Base-by-base conservation (phyloP, 192 early-diverging fungal genomes). In the Coemansia sp. region DNA sequence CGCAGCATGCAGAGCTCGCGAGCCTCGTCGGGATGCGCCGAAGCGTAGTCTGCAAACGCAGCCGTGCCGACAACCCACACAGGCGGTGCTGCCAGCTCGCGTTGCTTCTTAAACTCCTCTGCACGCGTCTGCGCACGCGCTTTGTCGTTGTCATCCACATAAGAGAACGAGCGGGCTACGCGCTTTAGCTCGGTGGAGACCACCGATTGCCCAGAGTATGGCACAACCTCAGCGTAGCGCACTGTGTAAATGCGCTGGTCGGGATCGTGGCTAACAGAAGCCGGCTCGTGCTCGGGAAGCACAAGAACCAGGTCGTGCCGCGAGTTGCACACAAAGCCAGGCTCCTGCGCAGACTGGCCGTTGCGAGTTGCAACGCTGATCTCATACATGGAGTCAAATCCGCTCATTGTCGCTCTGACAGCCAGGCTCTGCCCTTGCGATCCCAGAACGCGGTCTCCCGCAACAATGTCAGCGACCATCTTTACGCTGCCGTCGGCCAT, bases 251-350 rank as follows among this genome's bases (percentile, higher is more conserved):
- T 7, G 29, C 40, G 33, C 50, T 31, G 52, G 4, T 57, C 56
- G 4, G 57, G 30, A 25, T 59, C 56, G 38, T 66, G 51, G 49
- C 33, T 30, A 30, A 77, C 29, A 17, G 33, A 20, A 22, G 71
- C 68, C 17, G 30, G 12, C 31, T 63, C 64, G 48, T 45, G 50
- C 62, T 67, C 38, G 42, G 75, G 48, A 49, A 34, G 54, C 16
- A 70, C 60, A 30, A 77, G 38, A 28, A 69, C 68, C 34, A 77
- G 56, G 45, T 61, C 66, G 38, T 77, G 75, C 12, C 65, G 68
- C 29, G 61, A 66, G 64, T 77, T 77, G 62, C 75, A 77, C 1
- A 56, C 58, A 60, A 77, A 77, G 20, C 56, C 66, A 20, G 20
- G 55, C 28, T 64, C 65, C 25, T n/a, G n/a, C n/a, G 14, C 38